Evolutionary conservation across 1,284 basidiomycete species (phyloP).

Genomic region (Mycena sp.): DNA sequence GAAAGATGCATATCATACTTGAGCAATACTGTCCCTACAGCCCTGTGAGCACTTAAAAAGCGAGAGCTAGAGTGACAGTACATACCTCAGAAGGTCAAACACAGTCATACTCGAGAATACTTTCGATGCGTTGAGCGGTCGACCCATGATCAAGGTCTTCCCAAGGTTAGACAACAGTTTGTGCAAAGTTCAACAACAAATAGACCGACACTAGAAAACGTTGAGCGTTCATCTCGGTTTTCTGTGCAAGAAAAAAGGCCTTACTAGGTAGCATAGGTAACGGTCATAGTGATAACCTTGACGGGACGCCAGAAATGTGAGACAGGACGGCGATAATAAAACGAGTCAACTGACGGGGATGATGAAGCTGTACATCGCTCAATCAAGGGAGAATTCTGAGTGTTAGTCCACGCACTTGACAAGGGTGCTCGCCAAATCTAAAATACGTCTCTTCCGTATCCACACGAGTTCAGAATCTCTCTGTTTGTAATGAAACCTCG

Average conservation of each 20-base stretch:
- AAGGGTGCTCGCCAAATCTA: conserved; percentile 54
- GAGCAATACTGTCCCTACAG: conserved; percentile 41
- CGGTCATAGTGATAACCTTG: conserved; percentile 65
- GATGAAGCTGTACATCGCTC: conserved; percentile 54
- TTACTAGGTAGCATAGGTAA: conserved; percentile 70
- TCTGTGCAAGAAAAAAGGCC: conserved; percentile 31
- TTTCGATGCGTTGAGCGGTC: conserved; percentile 51
- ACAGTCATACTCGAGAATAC: conserved; percentile 57
- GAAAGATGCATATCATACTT: conserved; percentile 9
- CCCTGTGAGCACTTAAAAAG: neutral
- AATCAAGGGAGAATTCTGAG: conserved; percentile 32
- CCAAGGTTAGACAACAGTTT: conserved; percentile 17
- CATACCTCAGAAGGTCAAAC: conserved; percentile 53
- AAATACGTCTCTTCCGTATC: conserved; percentile 55
- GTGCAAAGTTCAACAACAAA: neutral
- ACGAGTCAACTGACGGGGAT: conserved; percentile 58
- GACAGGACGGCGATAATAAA: neutral
- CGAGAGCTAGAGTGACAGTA: neutral
- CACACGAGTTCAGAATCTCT: conserved; percentile 65
- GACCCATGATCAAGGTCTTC: conserved; percentile 53
- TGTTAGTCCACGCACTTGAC: conserved; percentile 51
- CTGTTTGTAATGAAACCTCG: conserved; percentile 42
- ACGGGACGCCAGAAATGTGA: neutral
- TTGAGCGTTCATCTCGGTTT: conserved; percentile 34
- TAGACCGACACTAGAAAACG: conserved; percentile 24